A percentile compares a stretch with the other conserved stretches of the same genome.
These are phyloP conservation scores for Arthrobotrys entomopaga DNA, from an alignment of 2,329 filamentous ascomycete species.

Conservation along the genomic window DNA sequence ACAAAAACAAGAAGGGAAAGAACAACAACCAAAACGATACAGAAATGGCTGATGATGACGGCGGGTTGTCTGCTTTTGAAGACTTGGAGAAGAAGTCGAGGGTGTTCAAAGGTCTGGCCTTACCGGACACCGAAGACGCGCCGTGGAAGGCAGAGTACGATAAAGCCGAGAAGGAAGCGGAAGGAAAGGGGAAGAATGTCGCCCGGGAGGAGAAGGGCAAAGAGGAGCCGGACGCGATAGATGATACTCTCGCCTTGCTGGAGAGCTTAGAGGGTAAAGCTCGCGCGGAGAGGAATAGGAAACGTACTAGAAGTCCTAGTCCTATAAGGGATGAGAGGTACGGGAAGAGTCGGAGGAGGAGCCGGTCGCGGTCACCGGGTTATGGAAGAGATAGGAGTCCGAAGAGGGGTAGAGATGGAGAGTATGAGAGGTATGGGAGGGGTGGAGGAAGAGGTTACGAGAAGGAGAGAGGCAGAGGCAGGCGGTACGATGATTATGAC, in stretches of 20 bases:
- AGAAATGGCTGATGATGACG: slow-evolving; percentile 62
- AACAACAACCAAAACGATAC: slow-evolving; percentile 60
- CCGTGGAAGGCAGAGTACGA: slow-evolving; percentile 67
- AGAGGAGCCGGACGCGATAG: slow-evolving; percentile 74
- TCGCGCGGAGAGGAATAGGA: slow-evolving; percentile 62
- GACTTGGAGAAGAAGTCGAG: slow-evolving; percentile 78
- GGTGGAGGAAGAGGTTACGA: slow-evolving; percentile 32
- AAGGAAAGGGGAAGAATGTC: slow-evolving; percentile 56
- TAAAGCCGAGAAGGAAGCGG: slow-evolving; percentile 60
- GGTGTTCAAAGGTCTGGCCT: slow-evolving; percentile 87
- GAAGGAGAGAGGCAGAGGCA: slow-evolving; percentile 54
- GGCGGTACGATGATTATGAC: slow-evolving; percentile 63
- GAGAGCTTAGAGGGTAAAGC: slow-evolving; percentile 81
- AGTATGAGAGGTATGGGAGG: slow-evolving; percentile 30
- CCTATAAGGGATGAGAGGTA: slow-evolving; percentile 55
- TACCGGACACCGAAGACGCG: slow-evolving; percentile 78
- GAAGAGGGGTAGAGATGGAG: slow-evolving; percentile 32
- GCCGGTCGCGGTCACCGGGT: slow-evolving; percentile 32
- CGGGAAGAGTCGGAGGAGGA: slow-evolving; percentile 41
- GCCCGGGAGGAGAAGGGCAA: slow-evolving; percentile 57
- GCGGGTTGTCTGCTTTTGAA: slow-evolving; percentile 62
- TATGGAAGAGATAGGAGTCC: slow-evolving; percentile 46
- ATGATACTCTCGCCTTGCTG: slow-evolving; percentile 92
- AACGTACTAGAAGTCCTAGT: slow-evolving; percentile 67
- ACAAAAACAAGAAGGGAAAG: slow-evolving; percentile 70